A percentile compares a stretch with the other conserved stretches of the same genome.
These are phyloP conservation scores for Cichorium intybus DNA, from an alignment of 140 eudicot species.

Conservation along the genomic window DNA sequence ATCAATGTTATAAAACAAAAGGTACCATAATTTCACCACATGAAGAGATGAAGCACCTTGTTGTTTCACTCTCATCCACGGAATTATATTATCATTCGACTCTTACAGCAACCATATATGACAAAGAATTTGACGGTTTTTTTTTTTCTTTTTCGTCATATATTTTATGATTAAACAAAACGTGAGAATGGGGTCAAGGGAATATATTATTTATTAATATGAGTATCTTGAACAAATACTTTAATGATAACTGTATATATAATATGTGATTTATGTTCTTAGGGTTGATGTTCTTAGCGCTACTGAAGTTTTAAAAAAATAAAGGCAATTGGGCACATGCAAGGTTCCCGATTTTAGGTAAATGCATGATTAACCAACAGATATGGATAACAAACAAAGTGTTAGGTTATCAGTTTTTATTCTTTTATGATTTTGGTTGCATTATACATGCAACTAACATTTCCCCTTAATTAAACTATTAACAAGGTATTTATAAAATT, in stretches of 20 bases:
- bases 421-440: neutral
- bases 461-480: neutral
- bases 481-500: neutral
- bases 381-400: conserved; percentile 7
- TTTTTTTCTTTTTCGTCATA: neutral
- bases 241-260: too few species aligned
- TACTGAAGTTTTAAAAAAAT: conserved; percentile 6
- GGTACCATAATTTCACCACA: conserved; percentile 17
- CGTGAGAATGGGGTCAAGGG: conserved; percentile 8
- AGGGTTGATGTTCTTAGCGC: conserved; percentile 17
- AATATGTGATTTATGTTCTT: conserved; percentile 11
- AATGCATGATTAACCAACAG: conserved; percentile 20
- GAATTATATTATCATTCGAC: neutral
- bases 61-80: conserved; percentile 23
- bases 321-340: conserved; percentile 29
- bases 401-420: conserved; percentile 9
- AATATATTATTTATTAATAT: too few species aligned
- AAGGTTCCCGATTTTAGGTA: conserved; percentile 28
- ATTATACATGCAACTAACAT: conserved; percentile 3
- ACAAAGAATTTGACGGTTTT: neutral
- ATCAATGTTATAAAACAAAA: conserved; percentile 11
- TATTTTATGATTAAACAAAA: neutral
- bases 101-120: conserved; percentile 17
- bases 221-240: too few species aligned
- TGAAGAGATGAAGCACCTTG: conserved; percentile 16